Conservation (phyloP, 2,329 filamentous ascomycete species). For the Nothophaeocryptopus gaeumannii region DNA sequence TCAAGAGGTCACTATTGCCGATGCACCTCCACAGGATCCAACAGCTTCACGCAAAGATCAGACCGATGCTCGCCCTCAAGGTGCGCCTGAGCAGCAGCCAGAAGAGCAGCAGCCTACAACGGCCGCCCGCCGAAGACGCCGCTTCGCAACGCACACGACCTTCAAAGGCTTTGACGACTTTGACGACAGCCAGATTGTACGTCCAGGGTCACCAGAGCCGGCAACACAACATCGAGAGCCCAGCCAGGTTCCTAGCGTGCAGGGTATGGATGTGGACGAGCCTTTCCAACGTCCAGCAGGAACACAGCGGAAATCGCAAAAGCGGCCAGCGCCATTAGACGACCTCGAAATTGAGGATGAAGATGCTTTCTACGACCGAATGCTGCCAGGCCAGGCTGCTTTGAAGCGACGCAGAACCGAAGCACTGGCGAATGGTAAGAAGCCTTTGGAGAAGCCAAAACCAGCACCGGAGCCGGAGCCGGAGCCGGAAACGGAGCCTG, state of each 20-base stretch:
- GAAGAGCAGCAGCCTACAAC: constrained; percentile 7
- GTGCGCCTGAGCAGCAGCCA: not conserved
- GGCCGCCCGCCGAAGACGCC: constrained; percentile 23
- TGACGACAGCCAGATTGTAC: constrained; percentile 33
- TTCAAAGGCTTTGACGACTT: constrained; percentile 58
- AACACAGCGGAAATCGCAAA: constrained; percentile 24
- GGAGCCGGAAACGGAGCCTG: not conserved
- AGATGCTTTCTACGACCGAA: constrained; percentile 56
- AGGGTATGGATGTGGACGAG: constrained; percentile 23
- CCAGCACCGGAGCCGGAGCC: not conserved
- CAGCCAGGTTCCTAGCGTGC: constrained; percentile 22
- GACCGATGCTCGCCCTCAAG: not conserved
- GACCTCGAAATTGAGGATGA: constrained; percentile 21
- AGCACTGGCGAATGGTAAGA: constrained; percentile 4
- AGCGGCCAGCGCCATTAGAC: constrained; percentile 29
- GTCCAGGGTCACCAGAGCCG: constrained; percentile 22
- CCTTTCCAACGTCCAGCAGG: constrained; percentile 6
- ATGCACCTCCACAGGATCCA: no score
- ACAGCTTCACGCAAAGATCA: no score
- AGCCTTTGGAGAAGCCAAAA: constrained; percentile 2
- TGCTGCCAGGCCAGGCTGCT: constrained; percentile 73
- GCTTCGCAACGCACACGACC: constrained; percentile 41
- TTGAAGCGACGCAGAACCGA: constrained; percentile 75
- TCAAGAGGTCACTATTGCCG: no score
- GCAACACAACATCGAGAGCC: constrained; percentile 12